Base-by-base conservation (phyloP, 2,329 filamentous ascomycete species). In the Fusarium aywerte region DNA sequence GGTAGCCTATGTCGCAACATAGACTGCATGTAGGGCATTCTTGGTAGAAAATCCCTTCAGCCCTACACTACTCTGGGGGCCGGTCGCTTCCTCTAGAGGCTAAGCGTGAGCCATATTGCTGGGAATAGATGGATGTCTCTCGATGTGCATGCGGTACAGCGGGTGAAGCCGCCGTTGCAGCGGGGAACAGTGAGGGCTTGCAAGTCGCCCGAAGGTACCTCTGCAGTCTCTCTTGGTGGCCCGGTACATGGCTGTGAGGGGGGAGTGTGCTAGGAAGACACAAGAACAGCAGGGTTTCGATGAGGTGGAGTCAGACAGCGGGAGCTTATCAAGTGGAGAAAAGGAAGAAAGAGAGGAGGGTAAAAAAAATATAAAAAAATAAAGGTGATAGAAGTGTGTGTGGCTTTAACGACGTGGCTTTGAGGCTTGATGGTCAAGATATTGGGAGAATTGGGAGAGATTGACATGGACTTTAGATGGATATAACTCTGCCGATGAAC, bases 161-260 rank as follows among this genome's bases (percentile, higher is more conserved):
- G 69, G 69, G 69, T 56, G 62, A 64, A 62, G 69, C 69, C 69
- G 69, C 68, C 36, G 62, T 69, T 70, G 67, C 67, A 71, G 69
- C 65, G 63, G 69, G 56, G 66, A 33, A 20, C 27, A 51, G 36
- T 31, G 27, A 51, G 23, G 32, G 35, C 20, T 45, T 48, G 44
- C 32, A 58, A 45, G 54, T 25, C 13, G 43, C 45, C 25, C n/a
- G 20, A 21, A 51, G 16, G 64, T 67, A 67, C 47, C 39, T 39
- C 33, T 29, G 7, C 40, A 23, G n/a, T 23, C 27, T 8, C 12
- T 32, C 15, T 23, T 33, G 23, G 44, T 57, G 52, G 33, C n/a
- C 23, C 25, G 21, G 42, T 58, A 64, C 65, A 36, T 55, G 36
- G 10, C 13, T 20, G 42, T 53, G 39, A 43, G 53, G 56, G 56